Evolutionary conservation across 169 alveolate genomes (phyloP), one percentile per base, ranked within the genome.

Genomic region (Cystoisospora suis): DNA sequence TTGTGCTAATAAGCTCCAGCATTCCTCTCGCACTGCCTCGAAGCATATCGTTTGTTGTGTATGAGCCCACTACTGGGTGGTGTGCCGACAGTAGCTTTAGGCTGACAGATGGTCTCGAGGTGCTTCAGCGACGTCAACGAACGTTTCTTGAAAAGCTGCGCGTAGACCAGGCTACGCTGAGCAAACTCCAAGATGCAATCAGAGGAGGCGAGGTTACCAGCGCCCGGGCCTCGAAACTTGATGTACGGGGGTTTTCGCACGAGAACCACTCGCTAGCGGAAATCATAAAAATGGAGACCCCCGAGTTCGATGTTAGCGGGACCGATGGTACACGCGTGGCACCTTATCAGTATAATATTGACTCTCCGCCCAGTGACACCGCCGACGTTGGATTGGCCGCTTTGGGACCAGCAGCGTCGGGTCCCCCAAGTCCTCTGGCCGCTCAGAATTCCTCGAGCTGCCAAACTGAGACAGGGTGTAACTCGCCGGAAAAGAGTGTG

Each of bases 41-140:
- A 12, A 72, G 83, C 23, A 53, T 72, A 4, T 38, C 83, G 0
- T 72, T 72, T 72, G 56, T 72, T 0, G 83, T 72, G 3, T 72
- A 72, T 34, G 83, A 72, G 5, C 83, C 83, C 3, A 53, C 53
- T 4, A 9, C 83, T 27, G 15, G 58, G 2, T 72, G 83, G 83
- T 38, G 6, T 27, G 83, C 83, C 56, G 83, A 40, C 38, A 40
- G 83, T 56, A 38, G 58, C 56, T 72, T 72, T 36, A n/a, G 56
- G 6, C 53, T 72, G 83, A 4, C 42, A 38, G 83, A 72, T 40
- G 83, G 38, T 0, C 34, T 72, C 46, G 32, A 5, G 27, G 38
- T 72, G 32, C 42, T 72, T 7, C 83, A 40, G n/a, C 23, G 58
- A 9, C 83, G 83, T 1, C 46, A 72, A 27, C 15, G 83, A 40